Base-by-base conservation (phyloP, 768 basidiomycete species). In the Termitomyces sp. region DNA sequence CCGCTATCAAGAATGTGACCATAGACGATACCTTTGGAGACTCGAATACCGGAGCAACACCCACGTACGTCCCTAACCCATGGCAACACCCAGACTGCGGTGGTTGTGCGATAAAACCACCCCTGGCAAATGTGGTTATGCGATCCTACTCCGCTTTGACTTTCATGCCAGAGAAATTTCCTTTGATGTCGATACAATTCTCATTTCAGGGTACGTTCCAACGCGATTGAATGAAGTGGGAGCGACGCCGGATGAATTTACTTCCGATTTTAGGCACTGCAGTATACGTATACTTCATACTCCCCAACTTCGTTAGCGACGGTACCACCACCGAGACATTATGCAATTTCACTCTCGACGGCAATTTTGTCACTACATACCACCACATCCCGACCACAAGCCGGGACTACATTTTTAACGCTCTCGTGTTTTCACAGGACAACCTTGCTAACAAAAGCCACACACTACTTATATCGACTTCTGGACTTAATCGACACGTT, bases 261-360 rank as follows among this genome's bases (percentile, higher is more conserved):
- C 9, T 4, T 14, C 3, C 32, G 24, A 3, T 39, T 24, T 34
- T 39, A 78, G 76, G 76, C 22, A 72, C 69, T 24, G 74, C 74
- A 0, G 66, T 77, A 6, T 74, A 72, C 53, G 70, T 76, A 16
- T 77, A 67, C 56, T 75, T 77, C 48, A 71, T 75, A 32, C 71
- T 75, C 6, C 68, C 71, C 16, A 75, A 76, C 57, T 63, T 67
- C 14, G 58, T 60, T 39, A 36, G 39, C 7, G 30, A 24, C 6
- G 52, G 46, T 13, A 63, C 68, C 10, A 68, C 69, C 3, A 65
- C 70, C 2, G 60, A 69, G 30, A 64, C 66, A 3, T 43, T 50
- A 3, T 64, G 61, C 43, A 73, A 74, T 48, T 76, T 77, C 50
- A 74, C 71, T 27, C 62, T 77, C 16, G 73, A 77, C 48, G 70